Base-by-base conservation (phyloP, 805 yeast species). In the Monosporozyma aerobia region DNA sequence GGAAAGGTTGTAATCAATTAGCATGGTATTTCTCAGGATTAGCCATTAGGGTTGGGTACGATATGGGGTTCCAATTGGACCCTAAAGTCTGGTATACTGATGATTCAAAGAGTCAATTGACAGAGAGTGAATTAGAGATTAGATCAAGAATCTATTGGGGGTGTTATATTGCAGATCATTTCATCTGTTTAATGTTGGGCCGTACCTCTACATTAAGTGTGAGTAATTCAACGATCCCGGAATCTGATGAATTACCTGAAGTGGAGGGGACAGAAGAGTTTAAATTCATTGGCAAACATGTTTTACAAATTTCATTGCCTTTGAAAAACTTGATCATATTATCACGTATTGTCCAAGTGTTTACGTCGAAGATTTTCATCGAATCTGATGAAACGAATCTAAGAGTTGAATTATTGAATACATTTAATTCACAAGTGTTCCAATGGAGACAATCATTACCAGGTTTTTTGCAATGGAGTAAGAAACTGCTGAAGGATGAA, bases 61-160 rank as follows among this genome's bases (percentile, higher is more conserved):
- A 81, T 61, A 68, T 82, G 58, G 86, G 86, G 1, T 81, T 81
- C 60, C 85, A 82, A 59, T 66, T 81, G 51, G 76, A 79, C 55
- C 85, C 86, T 1, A 70, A 77, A 54, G 79, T 76, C n/a, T 81
- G 85, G 85, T 74, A 75, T 56, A 59, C 70, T 8, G 68, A 63
- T 11, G 70, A 66, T 35, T 64, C 64, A 19, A 64, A 69, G n/a
- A 62, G 61, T 47, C 67, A 68, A 40, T 63, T 77, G 48, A 69
- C 74, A n/a, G 72, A 75, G 33, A 72, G 80, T 49, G 83, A 80
- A 57, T 70, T 77, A 16, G 79, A 76, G 43, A 79, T 82, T 51
- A 71, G 85, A 53, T 75, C 81, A 49, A 69, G 87, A 53, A 78
- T 82, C 10, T 79, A 78, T 61, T 82, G 87, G 87, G 87, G 87